These are phyloP conservation scores for Rhypophila decipiens DNA, from an alignment of 495 filamentous ascomycete genomes.

Conservation along the genomic window DNA sequence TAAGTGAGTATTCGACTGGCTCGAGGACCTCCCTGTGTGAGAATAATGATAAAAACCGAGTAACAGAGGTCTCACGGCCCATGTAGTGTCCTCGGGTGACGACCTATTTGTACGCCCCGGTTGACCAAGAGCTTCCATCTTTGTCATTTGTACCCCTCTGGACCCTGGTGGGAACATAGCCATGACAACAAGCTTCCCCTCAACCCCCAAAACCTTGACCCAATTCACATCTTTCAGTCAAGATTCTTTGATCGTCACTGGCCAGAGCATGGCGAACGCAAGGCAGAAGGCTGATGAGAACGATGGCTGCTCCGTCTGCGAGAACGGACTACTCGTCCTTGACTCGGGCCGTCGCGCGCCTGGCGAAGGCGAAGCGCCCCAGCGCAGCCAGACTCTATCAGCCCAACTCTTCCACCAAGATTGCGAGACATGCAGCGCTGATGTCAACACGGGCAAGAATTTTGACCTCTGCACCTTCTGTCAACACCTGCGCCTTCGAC, in stretches of 20 bases:
- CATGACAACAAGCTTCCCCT: not conserved
- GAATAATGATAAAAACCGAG: too few relatives aligned
- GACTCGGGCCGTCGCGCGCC: not conserved
- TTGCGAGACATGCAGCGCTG: constrained; percentile 1
- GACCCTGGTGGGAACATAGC: too few relatives aligned
- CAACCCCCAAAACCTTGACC: not conserved
- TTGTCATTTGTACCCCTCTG: too few relatives aligned
- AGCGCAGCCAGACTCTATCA: not conserved
- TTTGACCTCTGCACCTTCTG: constrained; percentile 1
- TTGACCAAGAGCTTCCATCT: too few relatives aligned
- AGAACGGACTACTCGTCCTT: not conserved
- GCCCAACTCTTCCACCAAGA: not conserved
- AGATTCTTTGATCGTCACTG: not conserved
- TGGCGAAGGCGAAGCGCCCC: not conserved
- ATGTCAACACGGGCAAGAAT: not conserved
- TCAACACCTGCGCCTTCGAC: constrained; percentile 2
- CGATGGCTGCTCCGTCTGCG: not conserved
- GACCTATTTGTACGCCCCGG: too few relatives aligned
- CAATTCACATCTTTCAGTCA: not conserved
- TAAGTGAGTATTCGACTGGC: too few relatives aligned
- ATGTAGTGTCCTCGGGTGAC: too few relatives aligned
- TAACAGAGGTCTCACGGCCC: too few relatives aligned
- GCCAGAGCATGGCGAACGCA: not conserved
- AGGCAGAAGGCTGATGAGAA: not conserved
- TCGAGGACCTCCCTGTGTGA: too few relatives aligned